Evolutionary conservation across 306 rosid genomes (phyloP).

Genomic region (Sicyos baderoa): DNA sequence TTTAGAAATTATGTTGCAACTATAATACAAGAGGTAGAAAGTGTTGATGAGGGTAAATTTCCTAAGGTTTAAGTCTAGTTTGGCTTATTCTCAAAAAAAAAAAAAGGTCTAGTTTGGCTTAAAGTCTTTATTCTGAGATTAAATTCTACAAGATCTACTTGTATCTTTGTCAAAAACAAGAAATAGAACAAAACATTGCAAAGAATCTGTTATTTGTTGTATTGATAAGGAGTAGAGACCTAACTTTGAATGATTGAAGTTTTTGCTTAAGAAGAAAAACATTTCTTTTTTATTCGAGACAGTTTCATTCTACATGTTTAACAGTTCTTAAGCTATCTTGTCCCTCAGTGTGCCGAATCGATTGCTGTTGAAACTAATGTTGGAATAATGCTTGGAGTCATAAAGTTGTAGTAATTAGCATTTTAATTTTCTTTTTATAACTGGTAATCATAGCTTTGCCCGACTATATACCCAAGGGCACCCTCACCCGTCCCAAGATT

Average conservation of each 20-base stretch:
- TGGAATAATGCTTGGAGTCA: neutral
- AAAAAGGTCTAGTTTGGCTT: neutral
- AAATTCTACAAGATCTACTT: neutral
- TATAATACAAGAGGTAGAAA: too few relatives aligned
- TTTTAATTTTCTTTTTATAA: neutral
- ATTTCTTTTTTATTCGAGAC: neutral
- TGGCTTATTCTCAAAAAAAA: too few relatives aligned
- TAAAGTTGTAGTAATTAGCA: neutral
- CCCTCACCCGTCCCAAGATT: neutral
- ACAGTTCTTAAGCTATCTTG: neutral
- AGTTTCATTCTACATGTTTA: neutral
- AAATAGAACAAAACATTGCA: conserved; percentile 1
- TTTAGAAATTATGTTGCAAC: too few relatives aligned
- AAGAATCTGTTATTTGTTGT: neutral
- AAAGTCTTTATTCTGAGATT: neutral
- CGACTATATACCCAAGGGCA: too few relatives aligned
- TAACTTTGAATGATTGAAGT: neutral
- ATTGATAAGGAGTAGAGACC: neutral
- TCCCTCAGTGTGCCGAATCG: neutral
- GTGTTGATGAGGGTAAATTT: too few relatives aligned
- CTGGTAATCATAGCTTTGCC: too few relatives aligned
- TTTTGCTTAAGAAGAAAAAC: neutral
- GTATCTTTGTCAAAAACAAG: neutral
- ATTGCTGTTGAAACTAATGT: neutral
- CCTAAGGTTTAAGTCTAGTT: neutral